Percentiles rank a stretch among this genome's conserved stretches.
Evolutionary conservation across 2,329 filamentous ascomycete genomes (phyloP).

Genomic region (Cadophora luteo-olivacea): DNA sequence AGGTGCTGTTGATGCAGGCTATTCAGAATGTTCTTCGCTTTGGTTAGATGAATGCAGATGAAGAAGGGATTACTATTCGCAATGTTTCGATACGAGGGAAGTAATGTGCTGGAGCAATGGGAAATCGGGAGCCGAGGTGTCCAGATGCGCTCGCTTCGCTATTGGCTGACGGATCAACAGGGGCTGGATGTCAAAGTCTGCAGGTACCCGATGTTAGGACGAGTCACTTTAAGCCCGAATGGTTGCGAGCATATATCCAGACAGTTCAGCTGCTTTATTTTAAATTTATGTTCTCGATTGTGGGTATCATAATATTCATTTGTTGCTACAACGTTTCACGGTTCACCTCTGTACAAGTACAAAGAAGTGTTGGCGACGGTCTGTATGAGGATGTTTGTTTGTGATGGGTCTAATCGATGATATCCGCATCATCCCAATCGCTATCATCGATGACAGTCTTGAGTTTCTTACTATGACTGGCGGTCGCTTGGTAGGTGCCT

Average conservation of each 20-base stretch:
- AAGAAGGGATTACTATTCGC: too few species aligned
- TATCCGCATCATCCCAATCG: slow-evolving; percentile 56
- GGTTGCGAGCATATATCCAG: neutral
- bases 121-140: neutral
- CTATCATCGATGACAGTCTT: slow-evolving; percentile 60
- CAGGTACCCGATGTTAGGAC: slow-evolving; percentile 12
- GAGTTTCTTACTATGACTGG: slow-evolving; percentile 34
- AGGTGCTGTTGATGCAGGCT: too few species aligned
- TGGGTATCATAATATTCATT: slow-evolving; percentile 7
- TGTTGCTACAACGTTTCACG: too few species aligned
- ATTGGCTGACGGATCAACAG: slow-evolving; percentile 3
- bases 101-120: neutral
- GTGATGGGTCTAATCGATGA: slow-evolving; percentile 45
- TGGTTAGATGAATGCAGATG: too few species aligned
- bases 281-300: neutral
- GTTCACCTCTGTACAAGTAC: too few species aligned
- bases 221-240: neutral
- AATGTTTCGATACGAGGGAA: too few species aligned
- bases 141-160: neutral
- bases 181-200: neutral
- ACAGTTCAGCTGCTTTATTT: neutral
- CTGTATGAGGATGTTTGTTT: neutral
- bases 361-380: neutral
- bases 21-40: too few species aligned
- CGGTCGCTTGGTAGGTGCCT: slow-evolving; percentile 27